Evolutionary conservation across 495 filamentous ascomycete genomes (phyloP).

Genomic region (Penicillium steckii): DNA sequence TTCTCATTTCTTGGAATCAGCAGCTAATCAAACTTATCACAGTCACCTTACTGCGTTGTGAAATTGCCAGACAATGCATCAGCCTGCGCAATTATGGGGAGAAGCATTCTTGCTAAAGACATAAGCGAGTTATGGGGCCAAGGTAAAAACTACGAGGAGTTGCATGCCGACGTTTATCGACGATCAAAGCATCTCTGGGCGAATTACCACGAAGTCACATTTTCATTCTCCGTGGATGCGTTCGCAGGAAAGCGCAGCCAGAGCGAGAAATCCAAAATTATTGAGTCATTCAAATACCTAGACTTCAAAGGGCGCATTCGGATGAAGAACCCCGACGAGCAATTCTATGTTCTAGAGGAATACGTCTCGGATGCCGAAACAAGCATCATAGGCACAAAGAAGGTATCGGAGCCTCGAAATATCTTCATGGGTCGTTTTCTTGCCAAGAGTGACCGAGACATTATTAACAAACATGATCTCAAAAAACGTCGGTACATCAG

Average conservation of each 20-base stretch:
- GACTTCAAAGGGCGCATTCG: slow-evolving; percentile 72
- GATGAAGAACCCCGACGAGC: slow-evolving; percentile 67
- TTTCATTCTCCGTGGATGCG: slow-evolving; percentile 78
- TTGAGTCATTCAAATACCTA: slow-evolving; percentile 79
- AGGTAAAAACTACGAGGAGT: slow-evolving; percentile 61
- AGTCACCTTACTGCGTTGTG: slow-evolving; percentile 90
- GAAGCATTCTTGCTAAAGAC: slow-evolving; percentile 75
- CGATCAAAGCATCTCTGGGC: slow-evolving; percentile 64
- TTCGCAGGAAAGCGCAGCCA: slow-evolving; percentile 67
- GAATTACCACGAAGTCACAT: slow-evolving; percentile 59
- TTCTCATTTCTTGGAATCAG: background rate
- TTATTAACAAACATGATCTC: slow-evolving; percentile 75
- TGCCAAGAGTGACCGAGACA: slow-evolving; percentile 57
- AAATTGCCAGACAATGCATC: slow-evolving; percentile 61
- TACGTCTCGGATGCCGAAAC: slow-evolving; percentile 53
- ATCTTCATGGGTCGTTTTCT: slow-evolving; percentile 74
- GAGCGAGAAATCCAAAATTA: slow-evolving; percentile 61
- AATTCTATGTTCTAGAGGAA: slow-evolving; percentile 78
- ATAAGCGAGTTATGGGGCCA: slow-evolving; percentile 89
- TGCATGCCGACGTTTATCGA: slow-evolving; percentile 63
- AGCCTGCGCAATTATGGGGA: slow-evolving; percentile 63
- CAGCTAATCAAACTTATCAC: slow-evolving; percentile 12
- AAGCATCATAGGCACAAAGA: slow-evolving; percentile 18
- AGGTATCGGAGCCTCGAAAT: slow-evolving; percentile 47
- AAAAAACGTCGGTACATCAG: slow-evolving; percentile 93